Evolutionary conservation across 192 early-diverging fungal genomes (phyloP), one percentile per base, ranked within the genome.

Genomic region (Rhizophagus clarus): DNA sequence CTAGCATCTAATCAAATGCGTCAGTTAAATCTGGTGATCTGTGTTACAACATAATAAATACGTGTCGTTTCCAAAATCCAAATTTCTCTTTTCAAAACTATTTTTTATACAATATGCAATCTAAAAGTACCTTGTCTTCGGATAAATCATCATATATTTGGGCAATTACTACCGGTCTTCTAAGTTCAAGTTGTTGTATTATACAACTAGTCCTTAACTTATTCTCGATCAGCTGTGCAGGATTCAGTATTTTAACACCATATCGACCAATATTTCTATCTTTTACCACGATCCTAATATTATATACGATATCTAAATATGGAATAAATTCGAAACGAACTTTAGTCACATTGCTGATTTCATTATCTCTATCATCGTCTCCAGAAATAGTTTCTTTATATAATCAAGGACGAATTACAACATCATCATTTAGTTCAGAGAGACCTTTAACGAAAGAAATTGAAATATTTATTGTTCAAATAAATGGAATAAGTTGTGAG

Each of bases 141-240:
- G 20, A 56, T 22, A 60, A 63, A 63, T 72, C 72, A 20, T 79
- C 80, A 17, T 85, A 83, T 32, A 17, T 83, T 42, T 75, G 73
- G 15, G 84, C 87, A 12, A 26, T 78, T 31, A 24, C 80, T 32
- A 68, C 76, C 11, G 85, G 84, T 1, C 80, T 90, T 1, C 72
- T 89, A 12, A 83, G 85, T 0, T 88, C 85, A 2, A 86, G 83
- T 12, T 90, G 89, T 72, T 90, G 89, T 49, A 56, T 89, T 0
- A 82, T 90, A 42, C 89, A 90, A 37, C 80, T 90, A 37, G 26
- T 84, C 1, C 84, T 90, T 34, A 90, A 90, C 79, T 3, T 81
- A 11, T 83, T 89, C 42, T 90, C 89, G 0, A 71, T 90, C 26
- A 83, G 84, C 20, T 90, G 89, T 68, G 89, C 89, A 1, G 88